A percentile compares a stretch with the other conserved stretches of the same genome.
Evolutionary conservation across 129 eudicot genomes (phyloP).

Genomic region (Escallonia rubra): DNA sequence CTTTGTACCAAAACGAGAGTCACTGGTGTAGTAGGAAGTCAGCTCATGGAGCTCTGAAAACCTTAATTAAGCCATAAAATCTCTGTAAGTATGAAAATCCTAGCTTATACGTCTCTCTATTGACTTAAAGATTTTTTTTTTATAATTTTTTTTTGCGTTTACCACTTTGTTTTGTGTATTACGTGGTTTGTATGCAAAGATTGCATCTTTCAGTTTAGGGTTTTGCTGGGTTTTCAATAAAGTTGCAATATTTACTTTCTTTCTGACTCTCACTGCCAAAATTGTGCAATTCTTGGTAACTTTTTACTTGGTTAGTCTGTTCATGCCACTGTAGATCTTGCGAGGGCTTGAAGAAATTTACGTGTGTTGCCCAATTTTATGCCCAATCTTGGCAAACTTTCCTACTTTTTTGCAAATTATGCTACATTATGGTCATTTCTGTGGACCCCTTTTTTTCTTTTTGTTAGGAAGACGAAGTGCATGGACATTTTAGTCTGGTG

Average conservation of each 20-base stretch:
- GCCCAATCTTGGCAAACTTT: background rate
- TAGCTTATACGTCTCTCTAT: too few relatives aligned
- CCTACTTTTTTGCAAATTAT: too few relatives aligned
- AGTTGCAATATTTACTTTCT: background rate
- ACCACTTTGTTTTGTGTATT: too few relatives aligned
- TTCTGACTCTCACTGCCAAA: background rate
- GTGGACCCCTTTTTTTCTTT: too few relatives aligned
- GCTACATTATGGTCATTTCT: too few relatives aligned
- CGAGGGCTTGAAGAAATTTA: background rate
- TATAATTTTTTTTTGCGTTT: too few relatives aligned
- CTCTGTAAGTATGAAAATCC: background rate
- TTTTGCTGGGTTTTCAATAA: conserved; percentile 3
- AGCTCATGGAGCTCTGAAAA: background rate
- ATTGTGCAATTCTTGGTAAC: background rate
- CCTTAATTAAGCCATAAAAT: background rate
- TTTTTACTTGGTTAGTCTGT: background rate
- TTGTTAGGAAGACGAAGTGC: too few relatives aligned
- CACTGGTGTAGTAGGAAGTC: background rate
- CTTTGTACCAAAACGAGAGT: background rate
- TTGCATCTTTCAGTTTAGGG: background rate
- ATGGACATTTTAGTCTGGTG: too few relatives aligned
- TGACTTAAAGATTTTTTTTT: too few relatives aligned
- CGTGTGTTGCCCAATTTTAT: background rate
- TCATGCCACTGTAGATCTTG: conserved; percentile 1
- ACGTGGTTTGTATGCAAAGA: background rate